Base-by-base conservation (phyloP, 176 grass and related monocot genomes). In the Echinochloa phyllopogon region DNA sequence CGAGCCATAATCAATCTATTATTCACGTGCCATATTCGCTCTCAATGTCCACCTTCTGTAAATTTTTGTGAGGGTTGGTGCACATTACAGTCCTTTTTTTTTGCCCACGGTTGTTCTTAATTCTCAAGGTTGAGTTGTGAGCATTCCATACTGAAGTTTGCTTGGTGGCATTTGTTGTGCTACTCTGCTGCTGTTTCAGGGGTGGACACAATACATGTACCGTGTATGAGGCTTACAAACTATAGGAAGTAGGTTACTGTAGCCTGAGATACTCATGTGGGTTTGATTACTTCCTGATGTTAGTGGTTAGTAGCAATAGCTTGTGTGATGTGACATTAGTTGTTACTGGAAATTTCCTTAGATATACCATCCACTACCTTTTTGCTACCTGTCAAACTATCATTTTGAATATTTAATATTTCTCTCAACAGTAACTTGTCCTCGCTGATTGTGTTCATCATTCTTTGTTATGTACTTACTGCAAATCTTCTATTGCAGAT, bases 401-500 rank as follows among this genome's bases (percentile, higher is more conserved):
- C 63, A 42, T 14, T 56, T 76, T n/a, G 53, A 70, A 77, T 77
- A 52, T 39, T 42, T n/a, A 42, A 43, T 16, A 59, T 3, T 78
- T 77, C n/a, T 78, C 44, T 78, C 7, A 27, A 37, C 55, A 24
- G 6, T 67, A 21, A 13, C 39, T 81, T 6, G 44, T 39, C 39
- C 65, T 57, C 8, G 47, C 18, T 65, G 8, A 21, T 63, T 70
- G 1, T 86, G 43, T 84, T 29, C 38, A 55, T 41, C 50, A 36
- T 82, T 25, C 9, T 69, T 6, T 81, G 15, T 82, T 68, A 69
- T 84, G 78, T 85, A 66, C 23, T 82, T 42, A 23, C 56, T 49
- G 21, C n/a, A 36, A n/a, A 17, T 62, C 72, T 77, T 71, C 38
- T 86, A 41, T 60, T 85, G 75, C 91, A 98, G 96, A 87, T 98